Conservation (phyloP, 2,329 filamentous ascomycete species). For the Sporothrix mexicana region DNA sequence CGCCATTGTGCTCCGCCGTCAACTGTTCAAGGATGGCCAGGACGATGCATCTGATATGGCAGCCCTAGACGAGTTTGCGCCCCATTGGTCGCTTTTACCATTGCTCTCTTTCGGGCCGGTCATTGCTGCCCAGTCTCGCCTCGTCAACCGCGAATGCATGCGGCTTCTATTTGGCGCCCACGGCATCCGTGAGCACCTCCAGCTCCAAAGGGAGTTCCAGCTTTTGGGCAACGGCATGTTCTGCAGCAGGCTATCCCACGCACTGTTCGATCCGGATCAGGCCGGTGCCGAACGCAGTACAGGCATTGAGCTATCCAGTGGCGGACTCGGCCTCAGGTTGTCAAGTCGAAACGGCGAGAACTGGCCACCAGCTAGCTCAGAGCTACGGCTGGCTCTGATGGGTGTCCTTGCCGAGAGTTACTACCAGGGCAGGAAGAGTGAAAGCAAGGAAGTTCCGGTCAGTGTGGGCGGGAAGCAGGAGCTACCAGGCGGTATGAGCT, state of each 20-base stretch:
- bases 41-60: constrained; percentile 2
- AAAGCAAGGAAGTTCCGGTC: background rate
- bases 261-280: constrained; percentile 83
- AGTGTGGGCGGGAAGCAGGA: constrained; percentile 39
- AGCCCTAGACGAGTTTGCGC: constrained; percentile 48
- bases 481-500: constrained; percentile 75
- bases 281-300: constrained; percentile 74
- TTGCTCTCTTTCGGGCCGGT: constrained; percentile 78
- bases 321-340: constrained; percentile 81
- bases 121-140: constrained; percentile 72
- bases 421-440: constrained; percentile 23
- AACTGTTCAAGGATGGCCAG: constrained; percentile 45
- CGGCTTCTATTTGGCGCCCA: constrained; percentile 76
- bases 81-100: constrained; percentile 66
- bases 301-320: constrained; percentile 71
- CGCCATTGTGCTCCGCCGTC: constrained; percentile 49
- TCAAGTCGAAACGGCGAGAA: constrained; percentile 70
- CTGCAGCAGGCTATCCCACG: constrained; percentile 76
- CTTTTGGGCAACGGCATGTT: constrained; percentile 86
- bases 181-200: constrained; percentile 72
- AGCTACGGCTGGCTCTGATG: constrained; percentile 87
- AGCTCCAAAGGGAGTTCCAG: constrained; percentile 78
- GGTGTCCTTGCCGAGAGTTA: constrained; percentile 82
- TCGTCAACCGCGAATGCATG: constrained; percentile 79
- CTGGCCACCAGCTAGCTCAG: constrained; percentile 94